These are phyloP conservation scores for Paramecium octaurelia DNA, from an alignment of 73 alveolate genomes.

Conservation along the genomic window DNA sequence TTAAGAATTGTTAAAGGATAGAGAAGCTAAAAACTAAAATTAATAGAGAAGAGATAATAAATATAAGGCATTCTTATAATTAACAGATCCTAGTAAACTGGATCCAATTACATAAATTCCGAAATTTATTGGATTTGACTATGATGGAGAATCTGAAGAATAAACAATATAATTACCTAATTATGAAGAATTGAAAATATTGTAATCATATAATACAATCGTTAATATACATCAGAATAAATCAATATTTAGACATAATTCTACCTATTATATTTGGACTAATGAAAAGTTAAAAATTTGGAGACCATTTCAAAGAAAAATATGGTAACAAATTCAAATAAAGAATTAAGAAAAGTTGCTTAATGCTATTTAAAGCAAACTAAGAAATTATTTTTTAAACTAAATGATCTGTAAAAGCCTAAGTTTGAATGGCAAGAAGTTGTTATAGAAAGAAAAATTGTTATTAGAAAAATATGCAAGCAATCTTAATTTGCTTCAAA, in stretches of 20 bases:
- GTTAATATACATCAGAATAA: not conserved
- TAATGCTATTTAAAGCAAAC: not conserved
- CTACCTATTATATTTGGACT: not conserved
- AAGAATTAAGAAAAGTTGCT: not conserved
- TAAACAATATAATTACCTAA: not conserved
- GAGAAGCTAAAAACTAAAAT: not conserved
- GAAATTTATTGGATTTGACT: not conserved
- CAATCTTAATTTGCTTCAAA: not conserved
- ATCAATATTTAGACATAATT: not conserved
- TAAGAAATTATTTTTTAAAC: not conserved
- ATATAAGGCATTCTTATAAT: not conserved
- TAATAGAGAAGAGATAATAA: not conserved
- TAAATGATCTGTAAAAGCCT: not conserved
- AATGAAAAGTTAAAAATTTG: not conserved
- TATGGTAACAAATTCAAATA: not conserved
- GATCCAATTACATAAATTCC: conserved; percentile 3
- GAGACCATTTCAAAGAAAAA: conserved; percentile 7
- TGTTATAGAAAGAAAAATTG: not conserved
- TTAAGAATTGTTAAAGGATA: not conserved
- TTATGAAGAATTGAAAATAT: not conserved
- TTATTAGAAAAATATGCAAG: too few species aligned
- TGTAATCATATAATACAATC: not conserved
- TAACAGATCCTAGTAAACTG: not conserved
- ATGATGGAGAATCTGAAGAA: not conserved
- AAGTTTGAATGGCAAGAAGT: not conserved